A percentile compares a stretch with the other conserved stretches of the same genome.
Evolutionary conservation across 371 early-diverging fungal species (phyloP).

Genomic region (Saksenaea vasiformis): DNA sequence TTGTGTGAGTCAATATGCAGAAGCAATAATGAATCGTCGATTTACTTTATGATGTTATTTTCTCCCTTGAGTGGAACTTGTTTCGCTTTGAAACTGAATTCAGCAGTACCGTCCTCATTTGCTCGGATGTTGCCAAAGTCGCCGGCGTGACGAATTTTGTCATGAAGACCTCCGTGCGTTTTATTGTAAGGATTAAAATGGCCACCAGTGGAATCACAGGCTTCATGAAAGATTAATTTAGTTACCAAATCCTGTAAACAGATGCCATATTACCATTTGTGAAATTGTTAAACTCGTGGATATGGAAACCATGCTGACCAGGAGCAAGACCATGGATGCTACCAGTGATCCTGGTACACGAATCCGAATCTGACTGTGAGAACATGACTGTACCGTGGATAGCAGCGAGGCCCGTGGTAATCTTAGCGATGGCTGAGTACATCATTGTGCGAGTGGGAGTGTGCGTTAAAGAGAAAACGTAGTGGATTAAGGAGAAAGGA

Average conservation of each 20-base stretch:
- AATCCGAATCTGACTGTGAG: constrained; percentile 57
- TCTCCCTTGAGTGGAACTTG: constrained; percentile 69
- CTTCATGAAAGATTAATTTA: constrained; percentile 9
- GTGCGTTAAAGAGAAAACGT: background rate
- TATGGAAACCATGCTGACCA: constrained; percentile 85
- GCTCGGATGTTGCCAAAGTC: constrained; percentile 82
- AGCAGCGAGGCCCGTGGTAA: constrained; percentile 42
- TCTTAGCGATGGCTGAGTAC: constrained; percentile 72
- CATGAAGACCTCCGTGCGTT: constrained; percentile 75
- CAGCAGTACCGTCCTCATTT: constrained; percentile 52
- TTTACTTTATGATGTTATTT: constrained; percentile 68
- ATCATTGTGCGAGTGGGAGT: constrained; percentile 29
- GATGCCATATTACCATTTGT: constrained; percentile 50
- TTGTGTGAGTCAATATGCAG: background rate
- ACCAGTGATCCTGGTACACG: constrained; percentile 56
- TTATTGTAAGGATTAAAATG: constrained; percentile 79
- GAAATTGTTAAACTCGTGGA: constrained; percentile 76
- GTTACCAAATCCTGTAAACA: background rate
- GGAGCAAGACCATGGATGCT: constrained; percentile 65
- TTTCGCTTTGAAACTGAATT: constrained; percentile 50
- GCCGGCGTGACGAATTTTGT: constrained; percentile 72
- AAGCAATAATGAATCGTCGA: background rate
- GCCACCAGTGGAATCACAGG: constrained; percentile 69
- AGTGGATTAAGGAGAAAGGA: constrained; percentile 1
- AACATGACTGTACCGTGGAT: constrained; percentile 72